A percentile compares a stretch with the other conserved stretches of the same genome.
Conservation (phyloP, 106 monocot species). For the Allium fistulosum region DNA sequence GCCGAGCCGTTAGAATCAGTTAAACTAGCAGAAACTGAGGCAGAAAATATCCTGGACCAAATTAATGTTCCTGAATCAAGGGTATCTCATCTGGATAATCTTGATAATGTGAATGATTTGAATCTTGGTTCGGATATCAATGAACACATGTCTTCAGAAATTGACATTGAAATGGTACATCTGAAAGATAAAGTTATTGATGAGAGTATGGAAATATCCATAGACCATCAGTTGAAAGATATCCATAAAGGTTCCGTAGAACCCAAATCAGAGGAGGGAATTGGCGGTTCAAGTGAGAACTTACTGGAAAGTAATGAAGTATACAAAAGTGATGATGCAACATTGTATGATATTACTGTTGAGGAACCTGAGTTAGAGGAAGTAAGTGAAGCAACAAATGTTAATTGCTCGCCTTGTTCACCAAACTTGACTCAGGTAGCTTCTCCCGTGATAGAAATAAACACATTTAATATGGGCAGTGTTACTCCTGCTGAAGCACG, state of each 20-base stretch:
- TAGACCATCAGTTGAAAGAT: too few relatives aligned
- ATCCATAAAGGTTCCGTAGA: neutral
- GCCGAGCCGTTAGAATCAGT: neutral
- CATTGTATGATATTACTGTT: neutral
- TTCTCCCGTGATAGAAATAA: too few relatives aligned
- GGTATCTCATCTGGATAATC: neutral
- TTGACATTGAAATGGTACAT: neutral
- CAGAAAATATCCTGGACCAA: neutral
- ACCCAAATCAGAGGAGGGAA: neutral
- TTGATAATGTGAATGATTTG: neutral
- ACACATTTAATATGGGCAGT: too few relatives aligned
- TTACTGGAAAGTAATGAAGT: neutral
- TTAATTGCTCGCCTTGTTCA: too few relatives aligned
- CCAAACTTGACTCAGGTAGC: too few relatives aligned
- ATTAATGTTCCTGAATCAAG: neutral
- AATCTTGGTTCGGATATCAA: neutral
- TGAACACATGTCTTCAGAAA: neutral
- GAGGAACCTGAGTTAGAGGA: too few relatives aligned
- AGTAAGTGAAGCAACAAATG: too few relatives aligned
- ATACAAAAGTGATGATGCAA: neutral
- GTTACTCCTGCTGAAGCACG: too few relatives aligned
- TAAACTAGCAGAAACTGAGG: neutral
- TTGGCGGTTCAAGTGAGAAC: slow-evolving; percentile 1
- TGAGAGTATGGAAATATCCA: too few relatives aligned
- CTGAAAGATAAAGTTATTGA: neutral